Evolutionary conservation across 179 eudicot genomes (phyloP).

Genomic region (Silene vulgaris): DNA sequence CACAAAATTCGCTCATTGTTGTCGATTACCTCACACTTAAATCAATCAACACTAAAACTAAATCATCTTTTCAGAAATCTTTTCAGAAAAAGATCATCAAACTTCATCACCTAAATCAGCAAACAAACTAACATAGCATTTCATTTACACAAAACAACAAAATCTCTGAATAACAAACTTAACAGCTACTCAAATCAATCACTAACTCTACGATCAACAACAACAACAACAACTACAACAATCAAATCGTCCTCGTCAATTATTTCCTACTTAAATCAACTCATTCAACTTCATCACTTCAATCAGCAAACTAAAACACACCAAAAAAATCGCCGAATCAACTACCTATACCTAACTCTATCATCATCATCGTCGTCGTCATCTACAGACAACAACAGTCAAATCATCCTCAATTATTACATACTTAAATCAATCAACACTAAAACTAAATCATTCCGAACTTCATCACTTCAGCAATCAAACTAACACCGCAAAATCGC

Average conservation of each 20-base stretch:
- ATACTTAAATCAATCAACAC: neutral
- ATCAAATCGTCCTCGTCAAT: neutral
- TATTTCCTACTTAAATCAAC: slow-evolving; percentile 47
- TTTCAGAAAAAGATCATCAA: neutral
- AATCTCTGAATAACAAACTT: too few species aligned
- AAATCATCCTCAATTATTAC: too few species aligned
- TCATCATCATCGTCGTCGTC: too few species aligned
- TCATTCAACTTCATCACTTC: neutral
- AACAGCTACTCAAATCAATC: too few species aligned
- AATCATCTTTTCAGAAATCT: too few species aligned
- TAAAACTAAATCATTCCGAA: neutral
- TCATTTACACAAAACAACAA: too few species aligned
- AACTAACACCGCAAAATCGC: neutral
- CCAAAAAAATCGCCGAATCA: neutral
- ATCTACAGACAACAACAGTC: neutral
- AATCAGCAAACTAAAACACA: neutral
- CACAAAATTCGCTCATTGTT: neutral
- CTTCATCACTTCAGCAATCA: neutral
- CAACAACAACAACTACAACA: neutral
- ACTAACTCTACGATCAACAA: neutral
- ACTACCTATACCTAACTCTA: neutral
- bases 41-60: neutral
- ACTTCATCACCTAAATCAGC: slow-evolving; percentile 12
- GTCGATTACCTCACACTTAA: too few species aligned
- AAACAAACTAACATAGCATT: neutral